Evolutionary conservation across 305 asterid species (phyloP), one percentile per base, ranked within the genome.

Genomic region (Solanum chacoense): DNA sequence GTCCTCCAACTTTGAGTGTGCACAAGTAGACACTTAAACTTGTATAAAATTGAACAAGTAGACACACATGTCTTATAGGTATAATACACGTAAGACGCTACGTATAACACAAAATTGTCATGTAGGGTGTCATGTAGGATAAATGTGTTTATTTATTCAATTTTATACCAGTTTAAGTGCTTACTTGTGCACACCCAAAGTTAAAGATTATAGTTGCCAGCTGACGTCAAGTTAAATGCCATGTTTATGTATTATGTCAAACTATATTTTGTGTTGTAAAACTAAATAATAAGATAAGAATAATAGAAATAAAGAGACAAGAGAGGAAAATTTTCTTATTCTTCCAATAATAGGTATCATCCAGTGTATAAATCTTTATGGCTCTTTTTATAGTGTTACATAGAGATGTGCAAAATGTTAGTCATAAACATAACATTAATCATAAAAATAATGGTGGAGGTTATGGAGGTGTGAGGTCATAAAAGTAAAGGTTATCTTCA

Each of bases 141-240:
- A 1, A 50, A 6, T 16, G n/a, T 50, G n/a, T 50, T 3, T 50
- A 50, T 6, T 50, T 7, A 0, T 50, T 50, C 65, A 50, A 6
- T 50, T 16, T 50, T 50, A 1, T 16, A 50, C 10, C 2, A 50
- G 1, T 18, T 50, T 6, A 50, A 18, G 65, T 50, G 65, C 0
- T 50, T 50, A 45, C n/a, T 2, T 18, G 10, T 50, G n/a, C 65
- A 50, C 9, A 50, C n/a, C 1, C n/a, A 50, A 50, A 50, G 9
- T 6, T 10, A 50, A 50, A 50, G n/a, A 0, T 50, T 3, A 7
- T 18, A 7, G n/a, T 16, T 50, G 4, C 1, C 9, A 18, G 1
- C 0, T 16, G 3, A 50, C 1, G 65, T 50, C 10, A 16, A 50
- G n/a, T 50, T 16, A 20, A 18, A 0, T 0, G n/a, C 6, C 3